Evolutionary conservation across 805 yeast genomes (phyloP), one percentile per base, ranked within the genome.

Genomic region (Candida jianshihensis): DNA sequence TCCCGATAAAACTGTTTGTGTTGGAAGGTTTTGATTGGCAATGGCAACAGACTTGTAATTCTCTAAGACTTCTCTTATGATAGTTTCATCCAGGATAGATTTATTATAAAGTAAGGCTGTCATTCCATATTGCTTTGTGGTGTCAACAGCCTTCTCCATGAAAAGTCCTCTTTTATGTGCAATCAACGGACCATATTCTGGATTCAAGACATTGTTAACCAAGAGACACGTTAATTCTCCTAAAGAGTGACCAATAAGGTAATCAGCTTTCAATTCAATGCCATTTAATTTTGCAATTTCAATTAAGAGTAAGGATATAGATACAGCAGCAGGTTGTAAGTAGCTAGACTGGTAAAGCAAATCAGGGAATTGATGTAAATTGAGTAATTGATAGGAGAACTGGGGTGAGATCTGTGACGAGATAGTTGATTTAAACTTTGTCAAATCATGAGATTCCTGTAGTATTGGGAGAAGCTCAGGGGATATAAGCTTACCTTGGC

Each of bases 1-100:
- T 4, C 75, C 77, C 7, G 71, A 60, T 6, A 70, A 36, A 9
- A 66, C 69, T 7, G 69, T 46, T 46, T 68, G 75, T 9, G 54
- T 49, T 8, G 35, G 31, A 15, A 63, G 51, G 41, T 71, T 71
- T 25, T 63, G 55, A 46, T 70, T 70, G 7, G 74, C 73, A 10
- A 71, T 46, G 4, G 61, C 49, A 3, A 56, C 47, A 10, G 39
- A 40, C n/a, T 42, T 37, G 6, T 18, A 37, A 24, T 26, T 30
- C 9, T 6, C 15, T n/a, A 36, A 24, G 16, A 16, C 34, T 18
- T 16, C 33, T 19, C 21, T 7, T 33, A 41, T 12, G 1, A 38
- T 16, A 1, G 40, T 44, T 6, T 26, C 29, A 26, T 14, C 15
- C n/a, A 26, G n/a, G 18, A 26, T 15, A 14, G 29, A 15, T 48